phyloP scores from a whole-genome alignment of 2,329 filamentous ascomycete species.

The Zymoseptoria tritici region DNA sequence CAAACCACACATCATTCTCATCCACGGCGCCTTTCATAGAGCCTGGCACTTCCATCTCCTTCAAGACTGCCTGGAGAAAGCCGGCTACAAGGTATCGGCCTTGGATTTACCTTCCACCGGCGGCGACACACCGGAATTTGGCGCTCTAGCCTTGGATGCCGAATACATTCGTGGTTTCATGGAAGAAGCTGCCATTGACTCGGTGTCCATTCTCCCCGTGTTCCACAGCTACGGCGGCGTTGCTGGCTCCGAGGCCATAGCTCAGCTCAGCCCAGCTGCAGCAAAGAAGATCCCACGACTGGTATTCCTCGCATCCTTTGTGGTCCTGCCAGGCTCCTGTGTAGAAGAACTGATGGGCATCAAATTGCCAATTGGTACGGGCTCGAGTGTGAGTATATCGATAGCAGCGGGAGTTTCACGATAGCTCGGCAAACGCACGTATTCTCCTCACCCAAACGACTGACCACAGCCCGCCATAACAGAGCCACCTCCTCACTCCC shows the following conservation, averaged over 20 bases:
- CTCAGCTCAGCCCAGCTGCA: slow-evolving; percentile 4
- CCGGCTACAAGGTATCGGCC: slow-evolving; percentile 11
- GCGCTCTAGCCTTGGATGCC: slow-evolving; percentile 8
- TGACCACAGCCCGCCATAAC: not conserved
- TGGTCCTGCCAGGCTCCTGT: slow-evolving; percentile 6
- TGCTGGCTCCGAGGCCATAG: slow-evolving; percentile 15
- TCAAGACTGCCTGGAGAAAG: slow-evolving; percentile 5
- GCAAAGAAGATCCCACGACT: slow-evolving; percentile 10
- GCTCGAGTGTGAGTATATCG: not conserved
- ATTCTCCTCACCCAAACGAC: not conserved
- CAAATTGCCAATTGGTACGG: not conserved
- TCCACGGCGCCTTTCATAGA: slow-evolving; percentile 16
- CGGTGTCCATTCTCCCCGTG: slow-evolving; percentile 13
- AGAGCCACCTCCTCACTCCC: slow-evolving; percentile 5
- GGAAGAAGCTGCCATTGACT: slow-evolving; percentile 10
- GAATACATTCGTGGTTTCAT: slow-evolving; percentile 11
- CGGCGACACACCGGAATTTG: not conserved
- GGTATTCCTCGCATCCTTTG: slow-evolving; percentile 14
- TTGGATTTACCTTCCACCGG: slow-evolving; percentile 12
- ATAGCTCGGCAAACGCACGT: not conserved
- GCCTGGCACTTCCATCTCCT: slow-evolving; percentile 12
- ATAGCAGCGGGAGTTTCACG: too few species aligned
- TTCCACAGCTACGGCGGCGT: slow-evolving; percentile 17
- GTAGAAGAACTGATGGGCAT: not conserved
- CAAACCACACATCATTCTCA: slow-evolving; percentile 14